These are phyloP conservation scores for Pleurotus djamor DNA, from an alignment of 768 basidiomycete species.

Conservation along the genomic window DNA sequence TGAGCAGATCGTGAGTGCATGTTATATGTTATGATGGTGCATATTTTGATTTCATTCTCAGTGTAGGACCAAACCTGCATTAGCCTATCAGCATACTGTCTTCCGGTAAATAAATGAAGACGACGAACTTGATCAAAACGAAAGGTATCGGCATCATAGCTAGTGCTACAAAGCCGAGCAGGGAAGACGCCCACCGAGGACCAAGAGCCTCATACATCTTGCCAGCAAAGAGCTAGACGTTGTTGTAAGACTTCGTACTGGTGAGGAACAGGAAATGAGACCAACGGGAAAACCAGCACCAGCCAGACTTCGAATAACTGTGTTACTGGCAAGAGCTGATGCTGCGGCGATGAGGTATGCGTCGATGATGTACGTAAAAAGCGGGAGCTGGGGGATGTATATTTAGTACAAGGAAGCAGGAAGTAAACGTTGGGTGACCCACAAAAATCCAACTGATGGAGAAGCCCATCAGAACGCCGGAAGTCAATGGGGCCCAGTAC, in stretches of 20 bases:
- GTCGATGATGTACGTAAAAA: slow-evolving; percentile 64
- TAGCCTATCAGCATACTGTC: background rate
- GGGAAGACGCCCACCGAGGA: slow-evolving; percentile 57
- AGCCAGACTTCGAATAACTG: slow-evolving; percentile 49
- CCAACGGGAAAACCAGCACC: slow-evolving; percentile 51
- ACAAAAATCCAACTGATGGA: slow-evolving; percentile 55
- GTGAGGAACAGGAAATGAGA: slow-evolving; percentile 1
- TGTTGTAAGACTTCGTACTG: slow-evolving; percentile 4
- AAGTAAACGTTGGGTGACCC: slow-evolving; percentile 18
- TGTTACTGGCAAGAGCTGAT: slow-evolving; percentile 53
- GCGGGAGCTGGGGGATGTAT: slow-evolving; percentile 33
- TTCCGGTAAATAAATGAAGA: background rate
- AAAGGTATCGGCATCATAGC: slow-evolving; percentile 53
- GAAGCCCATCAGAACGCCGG: slow-evolving; percentile 50
- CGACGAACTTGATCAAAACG: slow-evolving; percentile 33
- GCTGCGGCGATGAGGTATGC: slow-evolving; percentile 54
- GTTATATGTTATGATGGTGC: slow-evolving; percentile 24
- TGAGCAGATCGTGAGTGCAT: background rate
- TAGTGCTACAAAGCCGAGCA: slow-evolving; percentile 51
- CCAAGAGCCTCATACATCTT: slow-evolving; percentile 51
- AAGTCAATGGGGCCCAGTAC: slow-evolving; percentile 51
- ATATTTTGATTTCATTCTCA: slow-evolving; percentile 41
- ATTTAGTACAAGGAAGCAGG: background rate
- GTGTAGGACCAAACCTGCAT: slow-evolving; percentile 37
- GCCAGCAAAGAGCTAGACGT: slow-evolving; percentile 46